These are phyloP conservation scores for Mucor racemosus DNA, from an alignment of 371 early-diverging fungal species.

Conservation along the genomic window DNA sequence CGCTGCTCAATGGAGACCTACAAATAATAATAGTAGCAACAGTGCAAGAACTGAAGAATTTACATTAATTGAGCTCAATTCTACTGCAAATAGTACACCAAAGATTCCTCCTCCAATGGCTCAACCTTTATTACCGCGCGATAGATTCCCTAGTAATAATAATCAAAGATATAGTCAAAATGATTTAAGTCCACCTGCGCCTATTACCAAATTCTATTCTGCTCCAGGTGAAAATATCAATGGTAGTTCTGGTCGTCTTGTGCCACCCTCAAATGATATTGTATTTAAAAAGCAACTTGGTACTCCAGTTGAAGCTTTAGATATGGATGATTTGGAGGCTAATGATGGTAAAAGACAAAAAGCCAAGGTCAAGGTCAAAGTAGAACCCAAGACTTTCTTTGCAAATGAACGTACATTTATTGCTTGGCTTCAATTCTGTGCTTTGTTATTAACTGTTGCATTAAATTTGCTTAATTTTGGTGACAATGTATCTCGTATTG, in stretches of 20 bases:
- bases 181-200: conserved; percentile 13
- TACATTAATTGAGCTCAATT: conserved; percentile 23
- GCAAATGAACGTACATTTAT: conserved; percentile 99
- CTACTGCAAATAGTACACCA: not conserved
- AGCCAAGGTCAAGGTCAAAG: conserved; percentile 63
- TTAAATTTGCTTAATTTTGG: conserved; percentile 83
- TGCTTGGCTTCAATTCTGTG: conserved; percentile 85
- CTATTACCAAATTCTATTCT: conserved; percentile 20
- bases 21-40: conserved; percentile 1
- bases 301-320: conserved; percentile 17
- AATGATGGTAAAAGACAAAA: conserved; percentile 7
- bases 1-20: conserved; percentile 20
- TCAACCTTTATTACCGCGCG: conserved; percentile 14
- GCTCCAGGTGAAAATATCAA: conserved; percentile 19
- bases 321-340: conserved; percentile 19
- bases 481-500: conserved; percentile 47
- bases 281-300: conserved; percentile 23
- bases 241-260: conserved; percentile 18
- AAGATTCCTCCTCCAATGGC: conserved; percentile 11
- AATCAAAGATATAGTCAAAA: conserved; percentile 10
- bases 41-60: conserved; percentile 18
- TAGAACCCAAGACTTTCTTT: conserved; percentile 99
- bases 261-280: conserved; percentile 18
- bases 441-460: conserved; percentile 75
- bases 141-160: conserved; percentile 9